These are phyloP conservation scores for Eremomyces bilateralis DNA, from an alignment of 495 filamentous ascomycete species.

Conservation along the genomic window DNA sequence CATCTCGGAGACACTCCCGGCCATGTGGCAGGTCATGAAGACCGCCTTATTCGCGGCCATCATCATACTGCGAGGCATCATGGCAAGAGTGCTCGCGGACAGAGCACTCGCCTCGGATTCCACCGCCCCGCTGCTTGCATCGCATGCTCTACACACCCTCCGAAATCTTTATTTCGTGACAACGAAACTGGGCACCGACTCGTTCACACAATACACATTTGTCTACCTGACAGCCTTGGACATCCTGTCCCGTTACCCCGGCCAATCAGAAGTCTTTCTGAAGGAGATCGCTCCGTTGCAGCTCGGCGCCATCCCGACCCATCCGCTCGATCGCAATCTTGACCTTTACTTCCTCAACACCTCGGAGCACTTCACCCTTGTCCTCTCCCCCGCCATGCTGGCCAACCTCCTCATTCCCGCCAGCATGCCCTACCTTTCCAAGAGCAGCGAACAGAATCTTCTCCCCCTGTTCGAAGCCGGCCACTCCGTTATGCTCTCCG, in stretches of 20 bases:
- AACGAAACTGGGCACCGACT: conserved; percentile 46
- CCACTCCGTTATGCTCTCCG: conserved; percentile 66
- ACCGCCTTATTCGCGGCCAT: conserved; percentile 63
- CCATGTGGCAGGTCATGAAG: conserved; percentile 64
- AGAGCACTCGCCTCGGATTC: conserved; percentile 27
- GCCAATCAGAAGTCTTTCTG: conserved; percentile 48
- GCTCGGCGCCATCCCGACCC: conserved; percentile 41
- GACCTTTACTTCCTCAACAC: conserved; percentile 87
- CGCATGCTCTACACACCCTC: conserved; percentile 56
- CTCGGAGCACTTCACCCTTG: conserved; percentile 62
- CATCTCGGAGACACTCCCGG: conserved; percentile 42
- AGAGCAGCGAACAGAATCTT: conserved; percentile 32
- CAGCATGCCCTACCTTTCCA: conserved; percentile 55
- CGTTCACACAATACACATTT: conserved; percentile 66
- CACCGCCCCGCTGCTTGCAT: conserved; percentile 47
- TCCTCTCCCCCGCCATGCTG: conserved; percentile 38
- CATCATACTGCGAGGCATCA: conserved; percentile 48
- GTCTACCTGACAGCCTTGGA: conserved; percentile 79
- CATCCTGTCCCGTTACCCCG: conserved; percentile 53
- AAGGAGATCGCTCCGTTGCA: conserved; percentile 34
- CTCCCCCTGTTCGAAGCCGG: conserved; percentile 68
- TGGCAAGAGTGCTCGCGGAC: conserved; percentile 44
- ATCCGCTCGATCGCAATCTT: conserved; percentile 55
- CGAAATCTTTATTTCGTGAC: conserved; percentile 78
- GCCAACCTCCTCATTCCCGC: conserved; percentile 56